Percentiles rank a stretch among this genome's conserved stretches.
phyloP scores from a whole-genome alignment of 371 early-diverging fungal species.

The Lichtheimia corymbifera region DNA sequence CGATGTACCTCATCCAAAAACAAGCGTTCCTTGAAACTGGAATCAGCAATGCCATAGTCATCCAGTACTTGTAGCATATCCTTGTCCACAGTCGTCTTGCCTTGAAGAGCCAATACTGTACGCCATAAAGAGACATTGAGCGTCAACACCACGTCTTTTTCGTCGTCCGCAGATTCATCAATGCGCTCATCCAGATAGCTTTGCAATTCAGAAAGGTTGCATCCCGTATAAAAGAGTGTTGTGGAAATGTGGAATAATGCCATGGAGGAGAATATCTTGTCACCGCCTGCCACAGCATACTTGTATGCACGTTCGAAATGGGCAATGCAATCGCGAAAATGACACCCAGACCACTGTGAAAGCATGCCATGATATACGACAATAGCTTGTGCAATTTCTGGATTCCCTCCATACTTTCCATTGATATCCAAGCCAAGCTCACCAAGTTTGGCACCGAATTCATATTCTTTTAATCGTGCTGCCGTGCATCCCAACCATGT shows the following conservation, averaged over 20 bases:
- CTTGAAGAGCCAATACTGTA: slow-evolving; percentile 43
- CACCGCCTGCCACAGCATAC: slow-evolving; percentile 43
- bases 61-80: slow-evolving; percentile 2
- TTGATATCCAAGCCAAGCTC: slow-evolving; percentile 34
- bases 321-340: slow-evolving; percentile 29
- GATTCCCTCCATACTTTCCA: slow-evolving; percentile 39
- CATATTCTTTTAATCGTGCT: slow-evolving; percentile 29
- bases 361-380: slow-evolving; percentile 34
- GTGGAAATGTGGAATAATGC: slow-evolving; percentile 37
- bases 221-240: slow-evolving; percentile 35
- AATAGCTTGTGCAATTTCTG: slow-evolving; percentile 44
- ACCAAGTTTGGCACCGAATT: slow-evolving; percentile 38
- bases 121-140: slow-evolving; percentile 32
- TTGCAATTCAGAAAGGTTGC: slow-evolving; percentile 34
- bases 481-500: slow-evolving; percentile 42
- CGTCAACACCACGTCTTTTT: slow-evolving; percentile 26
- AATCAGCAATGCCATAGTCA: slow-evolving; percentile 26
- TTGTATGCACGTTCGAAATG: slow-evolving; percentile 42
- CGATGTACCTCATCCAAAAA: slow-evolving; percentile 32
- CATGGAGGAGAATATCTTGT: slow-evolving; percentile 40
- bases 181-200: slow-evolving; percentile 33
- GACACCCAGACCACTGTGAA: slow-evolving; percentile 38
- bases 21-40: slow-evolving; percentile 26
- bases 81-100: slow-evolving; percentile 32
- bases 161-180: slow-evolving; percentile 34